Base-by-base conservation (phyloP, 495 filamentous ascomycete genomes). In the Penicillium silybi region DNA sequence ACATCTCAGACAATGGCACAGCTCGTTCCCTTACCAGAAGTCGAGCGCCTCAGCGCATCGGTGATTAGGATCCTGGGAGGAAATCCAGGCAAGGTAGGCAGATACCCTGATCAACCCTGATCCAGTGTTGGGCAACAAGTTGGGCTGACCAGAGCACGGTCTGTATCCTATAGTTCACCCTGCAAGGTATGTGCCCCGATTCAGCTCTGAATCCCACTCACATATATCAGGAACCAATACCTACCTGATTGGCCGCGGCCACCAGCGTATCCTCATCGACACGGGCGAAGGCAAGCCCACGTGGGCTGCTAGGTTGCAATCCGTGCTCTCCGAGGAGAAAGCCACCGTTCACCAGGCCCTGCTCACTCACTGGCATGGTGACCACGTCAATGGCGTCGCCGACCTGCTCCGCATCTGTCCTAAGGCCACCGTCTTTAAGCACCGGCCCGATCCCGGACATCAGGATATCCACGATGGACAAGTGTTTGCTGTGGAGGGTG, bases 281-380 rank as follows among this genome's bases (percentile, higher is more conserved):
- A 91, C 90, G 1, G 88, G 85, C 44, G 80, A 89, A 62, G 88
- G 87, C 40, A 75, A 74, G 40, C 79, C 78, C 29, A 69, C 75
- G 13, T 88, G 87, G 85, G 56, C 70, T 27, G 53, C 73, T 0
- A 70, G 76, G 2, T 74, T 97, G 13, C 76, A 81, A 50, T 63
- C 71, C 16, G 76, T 86, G 4, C 79, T 97, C 20, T 57, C 71
- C 2, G 71, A 79, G 26, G 87, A 95, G 61, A 78, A 83, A 27
- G 82, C 84, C 32, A 76, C 77, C 0, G 75, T 97, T 26, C 67
- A 80, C 26, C 66, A 73, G 16, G 82, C 81, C 3, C 75, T 97
- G 17, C 69, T 97, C 19, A 96, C 92, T 1, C 93, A 98, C 67
- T 89, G 89, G 87, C 93, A 98, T 66, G 78, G 68, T 25, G 93